Base-by-base conservation (phyloP, 2,329 filamentous ascomycete species). In the Diplodia scrobiculata region DNA sequence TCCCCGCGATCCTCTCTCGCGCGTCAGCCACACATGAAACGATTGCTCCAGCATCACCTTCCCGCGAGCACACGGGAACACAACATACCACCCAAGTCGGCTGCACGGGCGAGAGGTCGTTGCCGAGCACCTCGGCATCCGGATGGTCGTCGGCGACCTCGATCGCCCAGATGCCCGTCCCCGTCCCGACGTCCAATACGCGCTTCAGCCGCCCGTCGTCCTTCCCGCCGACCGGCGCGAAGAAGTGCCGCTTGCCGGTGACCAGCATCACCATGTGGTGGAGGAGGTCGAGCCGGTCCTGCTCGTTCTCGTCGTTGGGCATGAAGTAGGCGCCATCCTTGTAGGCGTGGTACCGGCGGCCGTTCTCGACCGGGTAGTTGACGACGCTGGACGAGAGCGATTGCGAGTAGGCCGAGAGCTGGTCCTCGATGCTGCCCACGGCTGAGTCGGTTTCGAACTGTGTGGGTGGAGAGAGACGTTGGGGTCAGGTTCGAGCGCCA, bases 51-150 rank as follows among this genome's bases (percentile, higher is more conserved):
- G 10, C 2, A 36, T 1, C 9, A 10, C 9, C 34, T 36, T 6
- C 10, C 9, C 6, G 2, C 5, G 32, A 17, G 17, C 14, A 27
- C 14, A 27, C 5, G 13, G 19, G 11, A n/a, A 10, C 10, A 45
- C 41, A 19, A 48, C 55, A 41, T 27, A 60, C 55, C 13, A 65
- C 63, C 65, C 65, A 67, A 3, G 74, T 74, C 2, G 82, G 82
- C 70, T 85, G 82, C 47, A 82, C 80, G 10, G 81, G 81, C 65
- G 77, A 81, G 3, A 85, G 76, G 68, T 85, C 83, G 63, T 72
- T 72, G n/a, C 70, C 69, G 21, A 72, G 50, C 19, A 71, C 60
- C 45, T 65, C 41, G 3, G 63, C 63, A 13, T 38, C 38, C 10
- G 63, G 63, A 25, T 58, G 41, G 5, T 53, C 52, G 47, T 66